Percentiles rank a stretch among this genome's conserved stretches.
Evolutionary conservation across 352 stramenopile species (phyloP).

Genomic region (Phytophthora capsici): DNA sequence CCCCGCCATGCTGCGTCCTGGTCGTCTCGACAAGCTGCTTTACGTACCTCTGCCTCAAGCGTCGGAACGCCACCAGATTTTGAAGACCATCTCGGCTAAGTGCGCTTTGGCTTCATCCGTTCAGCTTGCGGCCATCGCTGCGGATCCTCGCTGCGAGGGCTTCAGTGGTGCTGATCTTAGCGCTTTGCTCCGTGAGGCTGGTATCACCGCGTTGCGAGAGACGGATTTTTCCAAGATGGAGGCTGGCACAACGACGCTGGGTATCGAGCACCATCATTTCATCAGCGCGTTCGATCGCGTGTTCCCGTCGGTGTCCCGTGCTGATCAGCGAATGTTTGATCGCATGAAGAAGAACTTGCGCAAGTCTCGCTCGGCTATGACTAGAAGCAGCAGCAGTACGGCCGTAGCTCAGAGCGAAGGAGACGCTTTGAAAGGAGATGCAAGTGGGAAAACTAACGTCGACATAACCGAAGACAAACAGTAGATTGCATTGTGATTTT

Average conservation of each 20-base stretch:
- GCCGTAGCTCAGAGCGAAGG: not conserved
- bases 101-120: slow-evolving; percentile 71
- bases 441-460: slow-evolving; percentile 12
- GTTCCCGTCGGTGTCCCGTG: slow-evolving; percentile 85
- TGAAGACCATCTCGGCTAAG: slow-evolving; percentile 90
- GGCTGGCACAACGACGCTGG: slow-evolving; percentile 41
- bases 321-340: slow-evolving; percentile 88
- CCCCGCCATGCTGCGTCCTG: slow-evolving; percentile 98
- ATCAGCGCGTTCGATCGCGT: slow-evolving; percentile 77
- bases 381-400: not conserved
- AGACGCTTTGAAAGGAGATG: slow-evolving; percentile 1
- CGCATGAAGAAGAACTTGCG: slow-evolving; percentile 91
- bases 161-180: slow-evolving; percentile 98
- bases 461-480: slow-evolving; percentile 20
- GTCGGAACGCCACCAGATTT: slow-evolving; percentile 85
- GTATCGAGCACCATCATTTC: slow-evolving; percentile 77
- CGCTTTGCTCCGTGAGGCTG: slow-evolving; percentile 96
- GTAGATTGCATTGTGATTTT: slow-evolving; percentile 26
- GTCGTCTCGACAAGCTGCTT: slow-evolving; percentile 98
- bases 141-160: slow-evolving; percentile 88
- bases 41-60: slow-evolving; percentile 97
- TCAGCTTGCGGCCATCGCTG: slow-evolving; percentile 91
- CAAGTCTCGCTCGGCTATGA: slow-evolving; percentile 50
- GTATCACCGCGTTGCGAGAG: slow-evolving; percentile 93
- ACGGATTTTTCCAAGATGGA: slow-evolving; percentile 51